Base-by-base conservation (phyloP, 352 stramenopile species). In the Stephanocyclus meneghinianus region DNA sequence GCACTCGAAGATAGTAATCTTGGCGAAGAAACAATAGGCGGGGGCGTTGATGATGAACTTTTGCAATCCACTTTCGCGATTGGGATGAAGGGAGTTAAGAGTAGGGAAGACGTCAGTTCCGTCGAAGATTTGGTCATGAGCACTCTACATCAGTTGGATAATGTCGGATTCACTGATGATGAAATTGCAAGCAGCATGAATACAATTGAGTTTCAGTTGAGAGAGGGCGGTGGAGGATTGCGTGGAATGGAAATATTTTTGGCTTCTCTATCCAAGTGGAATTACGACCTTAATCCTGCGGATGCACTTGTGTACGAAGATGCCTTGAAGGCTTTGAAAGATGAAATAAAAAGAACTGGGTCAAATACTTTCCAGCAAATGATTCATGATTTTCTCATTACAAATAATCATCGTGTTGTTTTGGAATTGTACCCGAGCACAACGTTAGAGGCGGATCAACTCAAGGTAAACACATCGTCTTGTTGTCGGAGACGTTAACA, bases 201-300 rank as follows among this genome's bases (percentile, higher is more conserved):
- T 76, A 89, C 88, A 59, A 69, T 93, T 32, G 89, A 94, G 77
- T 94, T 95, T 50, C 56, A 70, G 42, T 75, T 94, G 18, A 79
- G 89, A 37, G 90, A 95, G 62, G 90, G 90, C 53, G 88, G 84
- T 30, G 83, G 91, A 59, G 80, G 74, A 15, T 84, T 91, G 51
- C 74, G 64, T n/a, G 91, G 91, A 44, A 86, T 93, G 35, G 77
- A 83, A 51, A 73, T 94, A 63, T 95, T 95, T 67, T 79, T 92
- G 30, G 76, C 83, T 21, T 75, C 89, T 26, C 66, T 95, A 18
- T 71, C 30, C 2, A 75, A 91, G 56, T 95, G 91, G 91, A 92
- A 94, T 74, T 95, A 95, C 56, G 88, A 93, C 63, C 59, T 68
- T 15, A 79, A 85, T 65, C 88, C 90, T 9, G 86, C 73, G 11